Percentiles rank a stretch among this genome's conserved stretches.
These are phyloP conservation scores for Talaromyces sp. DNA, from an alignment of 2,329 filamentous ascomycete species.

Conservation along the genomic window DNA sequence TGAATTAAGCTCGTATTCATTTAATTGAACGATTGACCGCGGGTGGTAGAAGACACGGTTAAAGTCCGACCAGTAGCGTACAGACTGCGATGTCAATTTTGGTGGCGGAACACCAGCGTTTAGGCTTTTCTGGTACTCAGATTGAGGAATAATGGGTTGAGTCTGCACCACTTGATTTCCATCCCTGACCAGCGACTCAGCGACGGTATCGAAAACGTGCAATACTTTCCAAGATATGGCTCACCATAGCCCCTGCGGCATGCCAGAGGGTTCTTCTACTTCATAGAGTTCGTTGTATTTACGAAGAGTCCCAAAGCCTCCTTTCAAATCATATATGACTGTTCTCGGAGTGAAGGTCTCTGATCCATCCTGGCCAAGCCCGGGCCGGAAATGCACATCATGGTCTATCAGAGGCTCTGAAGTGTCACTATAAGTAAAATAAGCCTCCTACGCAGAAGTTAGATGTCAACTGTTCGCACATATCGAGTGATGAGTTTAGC, in stretches of 20 bases:
- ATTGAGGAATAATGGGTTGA: constrained; percentile 61
- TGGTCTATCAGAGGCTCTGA: constrained; percentile 66
- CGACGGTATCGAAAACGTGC: not conserved
- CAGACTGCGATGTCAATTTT: constrained; percentile 59
- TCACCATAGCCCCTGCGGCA: constrained; percentile 41
- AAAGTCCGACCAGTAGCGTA: constrained; percentile 97
- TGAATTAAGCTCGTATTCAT: constrained; percentile 80
- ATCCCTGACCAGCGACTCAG: constrained; percentile 44
- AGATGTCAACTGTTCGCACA: constrained; percentile 7
- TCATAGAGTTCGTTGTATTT: constrained; percentile 89
- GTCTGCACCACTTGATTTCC: constrained; percentile 63
- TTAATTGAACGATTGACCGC: constrained; percentile 75
- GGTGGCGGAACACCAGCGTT: constrained; percentile 63
- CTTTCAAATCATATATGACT: constrained; percentile 91
- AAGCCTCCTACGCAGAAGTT: constrained; percentile 66
- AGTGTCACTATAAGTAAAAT: constrained; percentile 78
- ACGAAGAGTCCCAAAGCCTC: constrained; percentile 79
- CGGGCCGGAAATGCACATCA: constrained; percentile 82
- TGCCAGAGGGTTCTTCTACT: constrained; percentile 32
- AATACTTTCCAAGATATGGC: constrained; percentile 2
- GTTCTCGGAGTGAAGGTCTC: constrained; percentile 92
- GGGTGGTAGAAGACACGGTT: constrained; percentile 91
- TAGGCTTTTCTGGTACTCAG: constrained; percentile 72
- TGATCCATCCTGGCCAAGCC: constrained; percentile 71
- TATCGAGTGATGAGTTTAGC: not conserved